Base-by-base conservation (phyloP, 129 eudicot species). In the Lactuca saligna region DNA sequence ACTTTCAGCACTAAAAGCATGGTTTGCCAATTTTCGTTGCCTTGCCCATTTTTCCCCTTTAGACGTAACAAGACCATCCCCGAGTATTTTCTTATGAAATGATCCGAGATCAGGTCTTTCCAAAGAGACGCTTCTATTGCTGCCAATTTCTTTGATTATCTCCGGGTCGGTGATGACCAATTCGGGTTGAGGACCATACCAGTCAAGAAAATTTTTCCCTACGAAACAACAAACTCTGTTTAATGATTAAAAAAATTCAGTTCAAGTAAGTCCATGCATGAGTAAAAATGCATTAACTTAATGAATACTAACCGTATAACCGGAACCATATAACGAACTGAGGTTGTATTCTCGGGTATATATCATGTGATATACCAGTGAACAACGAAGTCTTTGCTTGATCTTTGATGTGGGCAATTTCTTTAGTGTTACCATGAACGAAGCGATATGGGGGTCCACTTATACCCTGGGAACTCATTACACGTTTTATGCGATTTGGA, bases 41-140 rank as follows among this genome's bases (percentile, higher is more conserved):
- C 68, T 77, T 5, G 58, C 61, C 91, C 91, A 86, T 78, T 86
- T 86, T 57, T 53, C 79, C 7, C 83, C 88, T 53, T 62, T 64
- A 2, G 83, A 61, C 5, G 79, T 38, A 1, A 58, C 78, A 67
- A 82, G 69, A 44, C 87, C 87, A 62, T 86, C 85, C 20, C 87
- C 88, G 5, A 74, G 34, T 5, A 80, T 57, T 42, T 82, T 82
- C 79, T 73, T 82, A 6, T 46, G 14, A 37, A 48, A 57, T n/a
- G 74, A 73, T 25, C 53, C 57, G 1, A 55, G 42, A 63, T 77
- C 63, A 5, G 63, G 44, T 82, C 82, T 86, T 7, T 33, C 48
- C 5, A 16, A 80, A 3, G 53, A 33, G 6, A 73, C 82, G 7
- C 67, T 73, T 46, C 50, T 77, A 35, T 79, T 74, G 75, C 38